Base-by-base conservation (phyloP, 345 rosid species). In the Salix viminalis region DNA sequence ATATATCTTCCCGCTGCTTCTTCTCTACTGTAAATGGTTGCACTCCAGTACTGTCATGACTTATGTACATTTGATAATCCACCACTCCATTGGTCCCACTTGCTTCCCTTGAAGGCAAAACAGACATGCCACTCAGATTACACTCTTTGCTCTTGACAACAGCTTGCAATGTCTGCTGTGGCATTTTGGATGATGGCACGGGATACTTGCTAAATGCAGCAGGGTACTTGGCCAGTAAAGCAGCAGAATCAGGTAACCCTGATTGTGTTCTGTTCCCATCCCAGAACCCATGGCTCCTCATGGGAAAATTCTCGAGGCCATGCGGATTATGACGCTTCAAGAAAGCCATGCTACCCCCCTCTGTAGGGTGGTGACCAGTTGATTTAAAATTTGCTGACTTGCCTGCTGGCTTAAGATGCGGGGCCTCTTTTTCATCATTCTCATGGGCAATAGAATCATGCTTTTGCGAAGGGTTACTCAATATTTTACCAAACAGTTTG, bases 401-500 rank as follows among this genome's bases (percentile, higher is more conserved):
- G 79, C 79, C 64, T 77, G 80, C 65, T 48, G 71, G 81, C 34
- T 86, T 83, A 6, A 67, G 82, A 72, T 69, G 74, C 80, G 72
- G 79, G 58, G 52, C 16, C n/a, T 80, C 87, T 23, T 81, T 87
- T 6, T 78, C 88, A 65, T 79, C 90, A 42, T 72, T 82, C 62
- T 84, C 89, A 56, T 76, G 79, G 24, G 83, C 50, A 52, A 37
- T 65, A 5, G 70, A 34, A 70, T 74, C 83, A 69, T 70, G 83
- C 21, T 69, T 71, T 65, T 87, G 74, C 1, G 82, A 77, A 14
- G 92, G 79, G 42, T 80, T 80, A 64, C 87, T 88, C 32, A 93
- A 89, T 67, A 96, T 90, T 84, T 91, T 85, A 64, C 99, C 98
- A 86, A 93, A 96, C 34, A 93, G 85, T 79, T 90, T 93, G 56